Percentiles rank a stretch among this genome's conserved stretches.
Conservation (phyloP, 768 basidiomycete species). For the Termitomyces sp. region DNA sequence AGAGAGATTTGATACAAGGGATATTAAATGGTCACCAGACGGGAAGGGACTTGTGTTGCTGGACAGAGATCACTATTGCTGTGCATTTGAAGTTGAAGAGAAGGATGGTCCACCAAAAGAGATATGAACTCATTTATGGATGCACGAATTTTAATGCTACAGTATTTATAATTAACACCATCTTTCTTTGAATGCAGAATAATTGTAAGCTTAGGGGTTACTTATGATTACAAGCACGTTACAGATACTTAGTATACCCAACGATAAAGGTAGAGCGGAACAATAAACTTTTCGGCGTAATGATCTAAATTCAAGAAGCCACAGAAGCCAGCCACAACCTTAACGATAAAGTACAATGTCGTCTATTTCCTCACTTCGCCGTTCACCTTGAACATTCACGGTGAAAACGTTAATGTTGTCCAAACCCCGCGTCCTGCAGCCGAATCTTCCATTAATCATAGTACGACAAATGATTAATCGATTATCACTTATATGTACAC, state of each 20-base stretch:
- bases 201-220: background rate
- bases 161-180: background rate
- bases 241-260: background rate
- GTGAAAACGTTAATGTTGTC: background rate
- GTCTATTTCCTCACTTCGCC: background rate
- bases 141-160: background rate
- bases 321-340: background rate
- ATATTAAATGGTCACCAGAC: conserved; percentile 79
- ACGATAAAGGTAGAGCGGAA: too few relatives aligned
- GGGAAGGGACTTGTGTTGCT: conserved; percentile 75
- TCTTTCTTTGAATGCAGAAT: background rate
- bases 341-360: background rate
- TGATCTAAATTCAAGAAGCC: background rate
- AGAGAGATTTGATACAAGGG: conserved; percentile 70
- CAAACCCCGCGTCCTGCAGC: background rate
- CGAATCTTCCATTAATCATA: background rate
- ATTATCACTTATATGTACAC: background rate
- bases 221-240: background rate
- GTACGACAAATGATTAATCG: background rate
- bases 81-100: conserved; percentile 74
- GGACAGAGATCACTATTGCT: conserved; percentile 79
- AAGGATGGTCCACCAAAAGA: conserved; percentile 5
- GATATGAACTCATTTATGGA: background rate
- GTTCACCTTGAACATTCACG: background rate
- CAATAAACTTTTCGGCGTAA: background rate